Percentiles rank a stretch among this genome's conserved stretches.
phyloP scores from a whole-genome alignment of 2,329 filamentous ascomycete species.

The Phyllosticta citribraziliensis region DNA sequence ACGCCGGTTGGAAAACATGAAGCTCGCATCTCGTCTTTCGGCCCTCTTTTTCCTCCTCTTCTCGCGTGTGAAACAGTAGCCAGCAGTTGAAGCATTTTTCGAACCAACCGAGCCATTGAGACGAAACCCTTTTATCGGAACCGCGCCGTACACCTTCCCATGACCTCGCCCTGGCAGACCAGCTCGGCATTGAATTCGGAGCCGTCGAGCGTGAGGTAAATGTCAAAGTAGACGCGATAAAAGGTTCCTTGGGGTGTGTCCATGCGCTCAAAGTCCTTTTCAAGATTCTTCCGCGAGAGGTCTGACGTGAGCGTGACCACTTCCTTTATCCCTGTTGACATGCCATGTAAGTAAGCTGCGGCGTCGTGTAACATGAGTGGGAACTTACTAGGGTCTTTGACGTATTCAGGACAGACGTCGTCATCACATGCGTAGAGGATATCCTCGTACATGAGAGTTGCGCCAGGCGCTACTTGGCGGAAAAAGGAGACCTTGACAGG shows the following conservation, averaged over 20 bases:
- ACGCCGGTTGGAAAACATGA: background rate
- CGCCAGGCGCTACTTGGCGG: constrained; percentile 91
- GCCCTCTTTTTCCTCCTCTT: background rate
- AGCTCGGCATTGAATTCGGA: constrained; percentile 97
- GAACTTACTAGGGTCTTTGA: constrained; percentile 93
- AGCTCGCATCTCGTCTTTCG: background rate
- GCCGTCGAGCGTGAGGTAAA: constrained; percentile 82
- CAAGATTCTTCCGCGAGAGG: constrained; percentile 92
- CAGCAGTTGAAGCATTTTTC: background rate
- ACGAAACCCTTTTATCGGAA: constrained; percentile 50
- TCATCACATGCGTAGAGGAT: constrained; percentile 96
- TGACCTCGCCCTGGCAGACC: constrained; percentile 98
- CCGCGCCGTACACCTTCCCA: constrained; percentile 89
- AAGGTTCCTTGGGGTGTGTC: constrained; percentile 84
- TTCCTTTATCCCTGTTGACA: constrained; percentile 80
- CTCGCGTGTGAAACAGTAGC: background rate
- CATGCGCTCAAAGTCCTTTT: constrained; percentile 99
- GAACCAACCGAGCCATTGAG: background rate
- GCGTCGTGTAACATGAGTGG: background rate
- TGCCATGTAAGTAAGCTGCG: constrained; percentile 9
- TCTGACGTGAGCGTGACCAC: constrained; percentile 96
- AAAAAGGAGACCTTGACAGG: constrained; percentile 99
- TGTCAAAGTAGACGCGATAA: constrained; percentile 57
- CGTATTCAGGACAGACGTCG: constrained; percentile 96
- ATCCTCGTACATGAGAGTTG: constrained; percentile 98